These are phyloP conservation scores for Sclerotinia glacialis DNA, from an alignment of 2,329 filamentous ascomycete species.

Conservation along the genomic window DNA sequence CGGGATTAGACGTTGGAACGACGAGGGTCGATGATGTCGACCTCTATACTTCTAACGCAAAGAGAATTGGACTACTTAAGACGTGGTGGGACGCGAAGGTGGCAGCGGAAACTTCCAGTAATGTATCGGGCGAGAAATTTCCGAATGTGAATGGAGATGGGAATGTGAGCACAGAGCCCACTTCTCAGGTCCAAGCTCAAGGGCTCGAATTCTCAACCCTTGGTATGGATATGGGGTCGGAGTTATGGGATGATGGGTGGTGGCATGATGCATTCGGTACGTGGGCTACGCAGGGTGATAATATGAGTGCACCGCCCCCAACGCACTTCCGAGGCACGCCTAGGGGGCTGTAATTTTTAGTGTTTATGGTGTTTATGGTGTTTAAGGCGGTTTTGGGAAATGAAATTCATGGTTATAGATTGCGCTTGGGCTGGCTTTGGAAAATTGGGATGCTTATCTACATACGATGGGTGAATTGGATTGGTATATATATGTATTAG, in stretches of 20 bases:
- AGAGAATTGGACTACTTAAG: constrained; percentile 7
- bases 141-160: background rate
- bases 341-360: background rate
- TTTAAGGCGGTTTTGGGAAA: background rate
- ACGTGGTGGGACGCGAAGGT: constrained; percentile 19
- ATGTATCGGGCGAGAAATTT: background rate
- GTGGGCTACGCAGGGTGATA: background rate
- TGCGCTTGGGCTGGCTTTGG: no score
- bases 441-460: no score
- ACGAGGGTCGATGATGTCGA: background rate
- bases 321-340: background rate
- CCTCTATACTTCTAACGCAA: background rate
- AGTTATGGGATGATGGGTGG: constrained; percentile 12
- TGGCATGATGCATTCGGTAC: constrained; percentile 17
- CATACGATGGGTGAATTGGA: no score
- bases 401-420: no score
- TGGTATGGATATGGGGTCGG: background rate
- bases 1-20: background rate
- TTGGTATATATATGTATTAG: no score
- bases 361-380: background rate
- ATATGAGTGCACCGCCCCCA: background rate
- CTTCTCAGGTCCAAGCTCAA: background rate
- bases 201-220: background rate
- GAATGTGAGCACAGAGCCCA: background rate
- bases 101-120: background rate